A percentile compares a stretch with the other conserved stretches of the same genome.
Conservation (phyloP, 2,329 filamentous ascomycete species). For the Colletotrichum cereale region DNA sequence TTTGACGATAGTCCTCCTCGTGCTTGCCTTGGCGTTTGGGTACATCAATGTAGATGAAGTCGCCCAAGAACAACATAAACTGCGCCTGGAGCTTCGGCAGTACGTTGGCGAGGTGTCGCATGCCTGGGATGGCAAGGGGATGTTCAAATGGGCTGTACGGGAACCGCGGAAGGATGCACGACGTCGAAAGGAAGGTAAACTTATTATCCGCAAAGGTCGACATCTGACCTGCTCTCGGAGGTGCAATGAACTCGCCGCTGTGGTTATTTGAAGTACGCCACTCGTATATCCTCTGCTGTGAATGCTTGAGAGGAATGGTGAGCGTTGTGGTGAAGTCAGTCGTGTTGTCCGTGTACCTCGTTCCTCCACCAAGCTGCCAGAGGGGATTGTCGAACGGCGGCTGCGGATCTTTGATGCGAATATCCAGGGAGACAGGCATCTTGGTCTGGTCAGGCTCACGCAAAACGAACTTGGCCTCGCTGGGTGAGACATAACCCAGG, state of each 20-base stretch:
- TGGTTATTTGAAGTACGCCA: constrained; percentile 91
- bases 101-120: constrained; percentile 80
- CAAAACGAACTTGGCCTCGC: constrained; percentile 83
- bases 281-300: constrained; percentile 81
- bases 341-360: constrained; percentile 76
- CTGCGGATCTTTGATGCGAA: constrained; percentile 66
- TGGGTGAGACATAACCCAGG: constrained; percentile 86
- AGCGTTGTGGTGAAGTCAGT: constrained; percentile 87
- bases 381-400: constrained; percentile 66
- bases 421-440: constrained; percentile 81
- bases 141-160: constrained; percentile 90
- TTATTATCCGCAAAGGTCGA: constrained; percentile 72
- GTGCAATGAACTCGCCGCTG: constrained; percentile 83
- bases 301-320: constrained; percentile 71
- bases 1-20: constrained; percentile 83
- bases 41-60: constrained; percentile 93
- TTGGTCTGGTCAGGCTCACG: constrained; percentile 83
- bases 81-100: constrained; percentile 80
- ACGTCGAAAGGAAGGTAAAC: constrained; percentile 92
- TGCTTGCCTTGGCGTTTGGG: constrained; percentile 81
- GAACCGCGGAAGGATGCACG: constrained; percentile 91
- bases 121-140: constrained; percentile 83
- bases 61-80: constrained; percentile 85
- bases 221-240: constrained; percentile 76
- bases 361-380: constrained; percentile 76